A percentile compares a stretch with the other conserved stretches of the same genome.
Conservation (phyloP, 73 alveolate species). For the Symbiodinium natans region DNA sequence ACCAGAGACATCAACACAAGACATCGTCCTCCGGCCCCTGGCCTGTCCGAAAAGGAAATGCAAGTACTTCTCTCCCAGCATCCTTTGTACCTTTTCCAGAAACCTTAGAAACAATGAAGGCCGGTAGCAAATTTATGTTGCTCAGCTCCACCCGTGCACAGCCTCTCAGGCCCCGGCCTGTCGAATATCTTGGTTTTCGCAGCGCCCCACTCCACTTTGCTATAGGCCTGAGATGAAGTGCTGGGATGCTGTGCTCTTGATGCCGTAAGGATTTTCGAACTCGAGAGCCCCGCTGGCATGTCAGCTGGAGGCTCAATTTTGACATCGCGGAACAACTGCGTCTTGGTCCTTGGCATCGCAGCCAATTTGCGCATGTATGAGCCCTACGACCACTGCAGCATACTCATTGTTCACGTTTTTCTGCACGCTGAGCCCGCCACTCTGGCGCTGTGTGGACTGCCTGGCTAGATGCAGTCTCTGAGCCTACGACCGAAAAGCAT, state of each 20-base stretch:
- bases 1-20: not conserved
- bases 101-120: not conserved
- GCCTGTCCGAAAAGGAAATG: conserved; percentile 83
- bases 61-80: conserved; percentile 66
- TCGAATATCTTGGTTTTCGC: conserved; percentile 82
- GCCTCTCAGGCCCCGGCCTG: not conserved
- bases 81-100: conserved; percentile 66
- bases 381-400: not conserved
- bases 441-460: conserved; percentile 74
- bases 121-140: too few relatives aligned
- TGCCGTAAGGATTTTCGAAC: not conserved
- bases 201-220: conserved; percentile 59
- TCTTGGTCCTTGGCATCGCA: conserved; percentile 41
- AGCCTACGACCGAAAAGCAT: too few relatives aligned
- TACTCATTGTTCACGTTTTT: not conserved
- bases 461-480: not conserved
- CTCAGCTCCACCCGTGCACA: not conserved
- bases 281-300: not conserved
- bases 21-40: not conserved
- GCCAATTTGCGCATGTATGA: too few relatives aligned
- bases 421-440: conserved; percentile 5
- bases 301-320: conserved; percentile 60
- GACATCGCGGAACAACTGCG: conserved; percentile 71
- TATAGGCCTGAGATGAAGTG: not conserved
- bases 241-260: not conserved